Evolutionary conservation across 2,329 filamentous ascomycete genomes (phyloP).

Genomic region (Sporothrix phasma): DNA sequence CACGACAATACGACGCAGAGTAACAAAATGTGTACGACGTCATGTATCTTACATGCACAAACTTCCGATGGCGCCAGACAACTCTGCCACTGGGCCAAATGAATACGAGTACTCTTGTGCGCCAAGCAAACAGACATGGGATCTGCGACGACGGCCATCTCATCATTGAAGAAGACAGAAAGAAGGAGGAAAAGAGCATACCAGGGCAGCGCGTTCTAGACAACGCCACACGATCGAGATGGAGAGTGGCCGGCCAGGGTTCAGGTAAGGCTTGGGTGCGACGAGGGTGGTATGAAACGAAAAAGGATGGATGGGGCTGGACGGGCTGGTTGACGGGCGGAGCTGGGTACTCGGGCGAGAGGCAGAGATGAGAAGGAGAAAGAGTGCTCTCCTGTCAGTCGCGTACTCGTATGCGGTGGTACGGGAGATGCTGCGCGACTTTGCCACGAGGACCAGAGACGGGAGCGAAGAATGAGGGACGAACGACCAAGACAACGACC

Average conservation of each 20-base stretch:
- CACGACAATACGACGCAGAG: neutral
- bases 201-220: neutral
- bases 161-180: neutral
- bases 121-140: neutral
- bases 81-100: neutral
- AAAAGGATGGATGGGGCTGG: neutral
- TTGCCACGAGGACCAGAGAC: conserved; percentile 3
- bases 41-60: no score
- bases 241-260: neutral
- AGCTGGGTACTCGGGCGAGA: neutral
- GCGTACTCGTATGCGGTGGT: neutral
- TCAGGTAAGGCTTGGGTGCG: neutral
- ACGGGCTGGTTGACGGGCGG: neutral
- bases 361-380: neutral
- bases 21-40: neutral
- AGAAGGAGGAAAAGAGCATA: neutral
- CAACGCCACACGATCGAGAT: neutral
- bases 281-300: neutral
- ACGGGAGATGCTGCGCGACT: neutral
- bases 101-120: neutral
- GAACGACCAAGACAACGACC: neutral
- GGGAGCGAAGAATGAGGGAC: neutral
- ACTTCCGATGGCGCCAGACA: neutral
- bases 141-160: neutral
- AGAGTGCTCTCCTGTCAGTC: neutral